Conservation (phyloP, 192 early-diverging fungal genomes). For the Backusella psychrophila region DNA sequence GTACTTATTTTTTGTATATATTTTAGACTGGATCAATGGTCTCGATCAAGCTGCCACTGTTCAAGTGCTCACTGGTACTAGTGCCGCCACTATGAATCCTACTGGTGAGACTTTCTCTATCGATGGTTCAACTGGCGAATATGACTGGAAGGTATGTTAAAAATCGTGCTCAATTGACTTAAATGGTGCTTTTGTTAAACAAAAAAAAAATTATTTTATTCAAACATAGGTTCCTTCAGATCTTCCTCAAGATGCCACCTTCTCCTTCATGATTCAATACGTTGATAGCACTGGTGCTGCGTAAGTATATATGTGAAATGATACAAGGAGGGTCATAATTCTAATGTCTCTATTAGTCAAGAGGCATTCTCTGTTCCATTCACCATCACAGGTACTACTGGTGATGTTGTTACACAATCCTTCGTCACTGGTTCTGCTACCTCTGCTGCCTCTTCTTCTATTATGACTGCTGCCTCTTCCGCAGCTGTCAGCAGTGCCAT, state of each 20-base stretch:
- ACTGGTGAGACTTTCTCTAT: constrained; percentile 1
- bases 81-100: background rate
- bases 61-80: background rate
- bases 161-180: background rate
- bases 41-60: constrained; percentile 4
- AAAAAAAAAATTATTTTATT: background rate
- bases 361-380: constrained; percentile 7
- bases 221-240: constrained; percentile 15
- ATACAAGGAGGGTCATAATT: background rate
- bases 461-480: background rate
- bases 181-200: background rate
- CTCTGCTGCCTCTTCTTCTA: background rate
- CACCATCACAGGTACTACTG: background rate
- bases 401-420: constrained; percentile 8
- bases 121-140: background rate
- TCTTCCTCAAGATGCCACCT: constrained; percentile 12
- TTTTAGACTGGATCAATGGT: constrained; percentile 16
- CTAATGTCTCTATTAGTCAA: background rate
- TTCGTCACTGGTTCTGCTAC: background rate
- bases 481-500: background rate
- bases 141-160: background rate
- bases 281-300: constrained; percentile 1
- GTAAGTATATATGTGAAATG: constrained; percentile 6
- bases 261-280: constrained; percentile 19
- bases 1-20: background rate